Base-by-base conservation (phyloP, 2,329 filamentous ascomycete genomes). In the Colletotrichum liriopes region DNA sequence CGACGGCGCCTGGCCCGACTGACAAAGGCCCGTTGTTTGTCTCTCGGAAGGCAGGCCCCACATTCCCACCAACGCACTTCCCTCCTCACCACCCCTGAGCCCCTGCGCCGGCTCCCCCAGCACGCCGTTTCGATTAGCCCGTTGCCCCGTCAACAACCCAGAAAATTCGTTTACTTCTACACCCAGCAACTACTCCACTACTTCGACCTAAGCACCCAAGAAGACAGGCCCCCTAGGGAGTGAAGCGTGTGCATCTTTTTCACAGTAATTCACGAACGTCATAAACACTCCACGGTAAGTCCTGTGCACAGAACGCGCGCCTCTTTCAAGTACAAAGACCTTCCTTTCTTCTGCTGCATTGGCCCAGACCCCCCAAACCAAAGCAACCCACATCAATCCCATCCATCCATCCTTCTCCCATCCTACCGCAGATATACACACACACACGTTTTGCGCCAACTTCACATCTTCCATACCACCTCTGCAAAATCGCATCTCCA, bases 131-230 rank as follows among this genome's bases (percentile, higher is more conserved):
- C 70, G 52, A 47, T 59, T 55, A 56, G 39, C 18, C 60, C 39
- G 73, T 74, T 74, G 71, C 71, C 73, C 66, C 37, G 71, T 67
- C 73, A 70, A 74, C 73, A 60, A 18, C 29, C 32, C 37, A 65
- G 55, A 74, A 73, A 74, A 70, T 73, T 73, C 66, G 63, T 71
- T 73, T 73, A 74, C 73, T 71, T 74, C 14, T 16, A 72, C 59
- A 69, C 70, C 65, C 66, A 59, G 70, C 70, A 72, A 70, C 70
- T 72, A 37, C 65, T 69, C 70, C 59, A 70, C 70, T 29, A 62
- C 45, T 39, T 41, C 39, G 16, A 51, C 60, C 47, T 51, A 51
- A 62, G n/a, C 45, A 62, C 60, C 32, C 45, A 62, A 51, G 58
- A 35, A 39, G 60, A 51, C 60, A 51, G 16, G 16, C 39, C 20